phyloP scores from a whole-genome alignment of 176 grass and related monocot genomes.

The Bromus sterilis region DNA sequence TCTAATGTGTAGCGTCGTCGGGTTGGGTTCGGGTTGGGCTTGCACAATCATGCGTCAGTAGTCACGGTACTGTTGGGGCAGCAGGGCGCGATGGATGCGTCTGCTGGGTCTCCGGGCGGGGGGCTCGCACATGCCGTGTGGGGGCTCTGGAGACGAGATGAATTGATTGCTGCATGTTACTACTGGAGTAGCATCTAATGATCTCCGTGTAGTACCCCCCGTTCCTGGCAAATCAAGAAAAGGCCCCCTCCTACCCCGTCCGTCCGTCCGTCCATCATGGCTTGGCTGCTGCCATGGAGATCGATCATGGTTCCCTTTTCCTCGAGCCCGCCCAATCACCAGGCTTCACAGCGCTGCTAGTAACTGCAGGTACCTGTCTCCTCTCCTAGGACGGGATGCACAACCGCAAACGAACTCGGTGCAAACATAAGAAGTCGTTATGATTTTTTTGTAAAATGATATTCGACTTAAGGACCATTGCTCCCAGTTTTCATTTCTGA shows the following conservation, averaged over 20 bases:
- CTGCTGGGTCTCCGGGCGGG: neutral
- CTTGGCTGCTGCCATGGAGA: neutral
- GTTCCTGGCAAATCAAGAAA: conserved; percentile 33
- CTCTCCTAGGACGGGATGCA: neutral
- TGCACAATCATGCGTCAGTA: neutral
- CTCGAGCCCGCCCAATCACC: neutral
- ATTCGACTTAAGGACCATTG: too few relatives aligned
- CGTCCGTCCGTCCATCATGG: neutral
- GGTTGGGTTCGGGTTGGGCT: neutral
- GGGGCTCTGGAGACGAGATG: neutral
- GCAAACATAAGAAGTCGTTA: too few relatives aligned
- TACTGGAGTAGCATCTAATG: neutral
- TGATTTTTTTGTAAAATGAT: too few relatives aligned
- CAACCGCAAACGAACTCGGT: neutral
- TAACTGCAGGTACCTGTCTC: conserved; percentile 15
- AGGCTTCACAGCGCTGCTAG: neutral
- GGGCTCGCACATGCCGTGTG: neutral
- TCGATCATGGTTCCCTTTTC: neutral
- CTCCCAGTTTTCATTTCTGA: too few relatives aligned
- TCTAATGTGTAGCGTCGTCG: neutral
- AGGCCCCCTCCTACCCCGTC: neutral
- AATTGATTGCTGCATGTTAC: conserved; percentile 5
- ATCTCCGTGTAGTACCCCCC: neutral
- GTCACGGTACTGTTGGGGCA: neutral
- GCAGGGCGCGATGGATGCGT: neutral